Evolutionary conservation across 768 basidiomycete species (phyloP).

Genomic region (Mycena sanguinolenta): DNA sequence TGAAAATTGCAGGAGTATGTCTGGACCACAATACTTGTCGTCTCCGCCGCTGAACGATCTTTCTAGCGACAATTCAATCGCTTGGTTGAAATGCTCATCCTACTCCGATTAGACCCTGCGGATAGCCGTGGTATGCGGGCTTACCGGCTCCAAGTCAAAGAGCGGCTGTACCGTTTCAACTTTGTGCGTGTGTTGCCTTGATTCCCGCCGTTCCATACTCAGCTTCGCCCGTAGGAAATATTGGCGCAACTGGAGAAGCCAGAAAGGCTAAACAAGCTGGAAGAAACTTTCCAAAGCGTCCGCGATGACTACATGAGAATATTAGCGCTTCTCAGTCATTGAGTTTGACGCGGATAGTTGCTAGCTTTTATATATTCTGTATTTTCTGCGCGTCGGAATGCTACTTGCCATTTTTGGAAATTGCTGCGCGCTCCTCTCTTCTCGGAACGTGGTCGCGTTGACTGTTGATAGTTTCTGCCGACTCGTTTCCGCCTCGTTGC

Average conservation of each 20-base stretch:
- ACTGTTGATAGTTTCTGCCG: not conserved
- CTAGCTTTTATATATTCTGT: no score
- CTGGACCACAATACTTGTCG: conserved; percentile 32
- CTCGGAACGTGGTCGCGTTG: conserved; percentile 1
- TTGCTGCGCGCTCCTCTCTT: not conserved
- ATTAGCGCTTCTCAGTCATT: conserved; percentile 63
- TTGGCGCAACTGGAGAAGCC: conserved; percentile 89
- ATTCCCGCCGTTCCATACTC: not conserved
- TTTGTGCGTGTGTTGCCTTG: conserved; percentile 69
- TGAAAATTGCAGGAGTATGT: conserved; percentile 90
- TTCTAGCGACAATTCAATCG: conserved; percentile 92
- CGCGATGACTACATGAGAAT: conserved; percentile 88
- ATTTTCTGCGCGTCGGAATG: no score
- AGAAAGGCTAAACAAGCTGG: conserved; percentile 89
- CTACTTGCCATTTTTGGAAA: no score
- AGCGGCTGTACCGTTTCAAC: conserved; percentile 94
- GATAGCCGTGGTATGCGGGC: conserved; percentile 70
- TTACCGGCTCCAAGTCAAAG: conserved; percentile 93
- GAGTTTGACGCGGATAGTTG: not conserved
- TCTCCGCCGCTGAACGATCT: conserved; percentile 11
- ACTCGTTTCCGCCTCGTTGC: conserved; percentile 1
- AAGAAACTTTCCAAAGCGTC: conserved; percentile 93
- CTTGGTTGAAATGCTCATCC: conserved; percentile 90
- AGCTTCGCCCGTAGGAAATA: conserved; percentile 71
- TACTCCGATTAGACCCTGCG: conserved; percentile 74